Base-by-base conservation (phyloP, 2,329 filamentous ascomycete species). In the Sporothrix schenckii region DNA sequence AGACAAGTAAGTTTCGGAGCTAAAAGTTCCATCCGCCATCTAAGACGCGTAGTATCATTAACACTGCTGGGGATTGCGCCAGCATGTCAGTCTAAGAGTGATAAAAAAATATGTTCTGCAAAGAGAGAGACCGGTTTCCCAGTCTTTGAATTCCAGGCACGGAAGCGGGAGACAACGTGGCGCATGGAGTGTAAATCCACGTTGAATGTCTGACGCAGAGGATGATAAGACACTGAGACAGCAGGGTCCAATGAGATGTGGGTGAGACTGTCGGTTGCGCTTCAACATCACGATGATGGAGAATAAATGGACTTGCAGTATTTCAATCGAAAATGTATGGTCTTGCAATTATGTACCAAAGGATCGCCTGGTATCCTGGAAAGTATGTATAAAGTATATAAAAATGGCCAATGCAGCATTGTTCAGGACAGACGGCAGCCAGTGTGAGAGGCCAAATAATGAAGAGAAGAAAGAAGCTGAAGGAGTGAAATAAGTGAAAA, bases 91-190 rank as follows among this genome's bases (percentile, higher is more conserved):
- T 30, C 27, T 5, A 30, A 30, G 27, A 2, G 4, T 30, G 34
- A 34, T 7, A 34, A 34, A 9, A 9, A 9, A 34, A 1, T 34
- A 34, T 7, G 34, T 9, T 34, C 34, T 5, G 34, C 34, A 34
- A 34, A 7, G 34, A 34, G 4, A 34, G 34, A 7, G 34, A 30
- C 27, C 2, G 27, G 27, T 30, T 30, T 3, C 27, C 4, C 27
- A 30, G 27, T 30, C 10, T 21, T 60, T 34, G 34, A 44, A 60
- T 61, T 5, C 11, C 44, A n/a, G 56, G 56, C 34, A 61, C 9
- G 9, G 56, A 44, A 61, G 56, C 56, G 56, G 44, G 56, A 60
- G 34, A 61, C 56, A 61, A 56, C 24, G 56, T 44, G 34, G 34
- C 56, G 34, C 14, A 61, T 44, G n/a, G 6, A 41, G 21, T 2